Evolutionary conservation across 2,329 filamentous ascomycete species (phyloP), one percentile per base, ranked within the genome.

Genomic region (Pseudodiploospora longispora): DNA sequence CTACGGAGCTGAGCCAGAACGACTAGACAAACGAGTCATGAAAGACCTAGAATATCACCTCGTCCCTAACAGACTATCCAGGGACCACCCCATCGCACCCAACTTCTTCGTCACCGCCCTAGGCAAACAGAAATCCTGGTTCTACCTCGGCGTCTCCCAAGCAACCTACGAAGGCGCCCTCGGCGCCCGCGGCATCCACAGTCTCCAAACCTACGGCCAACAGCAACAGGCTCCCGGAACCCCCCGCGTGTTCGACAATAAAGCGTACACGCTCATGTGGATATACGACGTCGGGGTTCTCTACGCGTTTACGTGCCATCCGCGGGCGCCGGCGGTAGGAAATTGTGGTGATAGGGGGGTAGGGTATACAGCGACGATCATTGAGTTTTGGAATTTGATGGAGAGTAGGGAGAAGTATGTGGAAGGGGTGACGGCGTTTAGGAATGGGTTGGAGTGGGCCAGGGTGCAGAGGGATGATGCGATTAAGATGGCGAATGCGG

Each of bases 401-500:
- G 32, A 9, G 9, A 34, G 12, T 12, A 9, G 8, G 32, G 32
- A 34, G 12, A 9, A 9, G 45, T 69, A 66, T 44, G 41, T 53
- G n/a, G 10, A 59, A 45, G 67, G 64, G n/a, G 57, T 54, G 10
- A 55, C 55, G 7, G 61, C 62, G 37, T 65, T 64, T 46, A 54
- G 66, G 38, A 69, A 70, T 55, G 52, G 54, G 1, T 53, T 63
- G 44, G 65, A 69, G 43, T 56, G 59, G 52, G 62, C 66, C 4
- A 55, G 59, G 47, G 48, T 55, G 30, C 51, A 67, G 43, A 57
- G 67, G 27, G 56, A 68, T 47, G 42, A 46, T 12, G 56, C 62
- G 32, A 61, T 64, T 19, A 37, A 43, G 8, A 44, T 47, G n/a
- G 57, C 56, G 34, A 62, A 34, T 12, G 32, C 8, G 32, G 12